These are phyloP conservation scores for Solanum hybrid DNA, from an alignment of 305 asterid genomes.

Conservation along the genomic window DNA sequence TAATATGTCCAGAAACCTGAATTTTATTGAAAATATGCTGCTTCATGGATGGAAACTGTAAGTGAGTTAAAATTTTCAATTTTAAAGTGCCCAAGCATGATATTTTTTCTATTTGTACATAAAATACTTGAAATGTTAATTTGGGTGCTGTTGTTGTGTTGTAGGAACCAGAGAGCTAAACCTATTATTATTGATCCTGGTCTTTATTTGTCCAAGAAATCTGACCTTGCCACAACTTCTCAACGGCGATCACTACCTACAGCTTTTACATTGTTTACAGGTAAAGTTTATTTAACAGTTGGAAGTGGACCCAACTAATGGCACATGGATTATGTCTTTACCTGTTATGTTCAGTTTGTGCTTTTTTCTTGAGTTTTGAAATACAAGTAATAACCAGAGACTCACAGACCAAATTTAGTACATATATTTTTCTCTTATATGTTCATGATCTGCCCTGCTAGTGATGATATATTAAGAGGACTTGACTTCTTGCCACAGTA, in stretches of 20 bases:
- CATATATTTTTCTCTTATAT: background rate
- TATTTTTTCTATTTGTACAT: background rate
- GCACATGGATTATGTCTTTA: background rate
- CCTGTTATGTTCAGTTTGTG: background rate
- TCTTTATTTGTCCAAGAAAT: slow-evolving; percentile 80
- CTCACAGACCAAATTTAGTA: background rate
- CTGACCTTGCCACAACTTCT: slow-evolving; percentile 73
- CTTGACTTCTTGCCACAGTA: background rate
- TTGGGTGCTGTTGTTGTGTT: slow-evolving; percentile 7
- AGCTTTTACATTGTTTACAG: slow-evolving; percentile 77
- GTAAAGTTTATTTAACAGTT: slow-evolving; percentile 25
- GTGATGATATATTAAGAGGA: background rate
- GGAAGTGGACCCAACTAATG: background rate
- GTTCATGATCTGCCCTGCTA: background rate
- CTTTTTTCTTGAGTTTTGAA: background rate
- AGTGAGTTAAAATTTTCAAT: slow-evolving; percentile 13
- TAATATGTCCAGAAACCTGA: slow-evolving; percentile 68
- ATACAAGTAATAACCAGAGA: background rate
- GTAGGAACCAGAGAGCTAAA: slow-evolving; percentile 91
- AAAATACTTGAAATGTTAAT: background rate
- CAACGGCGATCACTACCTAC: slow-evolving; percentile 90
- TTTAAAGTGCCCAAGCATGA: background rate
- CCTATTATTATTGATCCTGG: slow-evolving; percentile 92
- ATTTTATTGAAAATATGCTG: slow-evolving; percentile 79
- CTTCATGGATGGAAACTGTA: slow-evolving; percentile 93